phyloP scores from a whole-genome alignment of 495 filamentous ascomycete genomes.

The Jackrogersella multiformis region DNA sequence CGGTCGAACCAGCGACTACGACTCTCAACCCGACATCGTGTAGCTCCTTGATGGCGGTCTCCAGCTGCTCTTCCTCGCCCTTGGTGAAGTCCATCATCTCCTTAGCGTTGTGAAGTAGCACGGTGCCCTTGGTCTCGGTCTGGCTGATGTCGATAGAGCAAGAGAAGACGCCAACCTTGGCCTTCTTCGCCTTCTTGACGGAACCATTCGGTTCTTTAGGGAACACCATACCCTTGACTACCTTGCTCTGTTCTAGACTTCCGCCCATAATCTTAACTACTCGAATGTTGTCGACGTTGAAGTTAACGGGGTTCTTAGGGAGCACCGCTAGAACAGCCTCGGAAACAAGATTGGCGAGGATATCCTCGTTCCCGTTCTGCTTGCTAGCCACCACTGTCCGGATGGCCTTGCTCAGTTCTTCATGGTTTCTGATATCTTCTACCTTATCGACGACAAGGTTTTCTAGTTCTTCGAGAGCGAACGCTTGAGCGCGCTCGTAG shows the following conservation, averaged over 20 bases:
- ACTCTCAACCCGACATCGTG: conserved; percentile 93
- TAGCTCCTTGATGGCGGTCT: conserved; percentile 90
- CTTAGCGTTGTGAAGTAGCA: conserved; percentile 95
- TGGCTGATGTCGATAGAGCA: conserved; percentile 95
- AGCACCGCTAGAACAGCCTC: conserved; percentile 94
- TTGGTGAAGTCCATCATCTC: conserved; percentile 99
- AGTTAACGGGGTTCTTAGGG: conserved; percentile 96
- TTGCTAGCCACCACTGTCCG: conserved; percentile 96
- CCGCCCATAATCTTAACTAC: conserved; percentile 99
- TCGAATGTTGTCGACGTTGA: conserved; percentile 99
- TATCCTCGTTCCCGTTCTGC: conserved; percentile 91
- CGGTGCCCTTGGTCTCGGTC: conserved; percentile 99
- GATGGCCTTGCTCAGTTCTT: conserved; percentile 93
- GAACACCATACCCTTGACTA: conserved; percentile 99
- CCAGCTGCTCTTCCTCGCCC: conserved; percentile 92
- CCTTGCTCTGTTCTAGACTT: conserved; percentile 87
- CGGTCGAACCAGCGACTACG: conserved; percentile 86
- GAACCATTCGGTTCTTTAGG: conserved; percentile 88
- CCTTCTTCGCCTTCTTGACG: conserved; percentile 87
- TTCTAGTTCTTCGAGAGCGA: conserved; percentile 84
- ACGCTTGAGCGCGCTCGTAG: conserved; percentile 92
- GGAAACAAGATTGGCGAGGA: conserved; percentile 84
- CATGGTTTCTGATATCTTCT: conserved; percentile 76
- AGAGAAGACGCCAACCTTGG: conserved; percentile 96
- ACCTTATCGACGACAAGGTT: conserved; percentile 93